Evolutionary conservation across 129 eudicot species (phyloP).

Genomic region (Flaveria bidentis): DNA sequence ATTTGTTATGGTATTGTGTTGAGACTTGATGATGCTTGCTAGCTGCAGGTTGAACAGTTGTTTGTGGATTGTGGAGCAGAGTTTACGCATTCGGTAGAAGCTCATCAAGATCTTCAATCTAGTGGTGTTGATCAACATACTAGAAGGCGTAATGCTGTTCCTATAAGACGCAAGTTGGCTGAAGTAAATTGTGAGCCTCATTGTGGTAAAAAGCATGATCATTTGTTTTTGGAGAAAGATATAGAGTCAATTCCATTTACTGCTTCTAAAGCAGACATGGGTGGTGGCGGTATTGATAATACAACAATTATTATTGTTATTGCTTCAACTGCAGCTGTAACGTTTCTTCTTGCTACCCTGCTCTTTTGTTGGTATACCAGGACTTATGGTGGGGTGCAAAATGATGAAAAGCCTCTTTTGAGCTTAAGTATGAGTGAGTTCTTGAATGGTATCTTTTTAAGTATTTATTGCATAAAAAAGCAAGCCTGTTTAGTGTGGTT

Average conservation of each 20-base stretch:
- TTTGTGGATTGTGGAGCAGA: slow-evolving; percentile 48
- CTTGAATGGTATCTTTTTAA: slow-evolving; percentile 32
- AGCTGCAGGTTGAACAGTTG: slow-evolving; percentile 60
- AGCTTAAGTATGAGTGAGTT: slow-evolving; percentile 62
- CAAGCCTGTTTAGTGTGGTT: not conserved
- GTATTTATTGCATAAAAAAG: not conserved
- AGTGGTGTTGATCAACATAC: slow-evolving; percentile 21
- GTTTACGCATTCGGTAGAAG: slow-evolving; percentile 42
- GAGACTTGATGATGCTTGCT: slow-evolving; percentile 17
- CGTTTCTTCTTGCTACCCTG: slow-evolving; percentile 52
- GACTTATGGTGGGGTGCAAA: slow-evolving; percentile 49
- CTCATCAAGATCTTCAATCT: slow-evolving; percentile 42
- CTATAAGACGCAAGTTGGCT: slow-evolving; percentile 49
- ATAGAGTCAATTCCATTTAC: slow-evolving; percentile 37
- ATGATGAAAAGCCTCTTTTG: slow-evolving; percentile 77
- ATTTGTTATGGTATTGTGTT: slow-evolving; percentile 5
- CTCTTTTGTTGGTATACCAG: slow-evolving; percentile 58
- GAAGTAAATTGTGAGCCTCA: slow-evolving; percentile 31
- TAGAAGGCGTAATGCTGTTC: slow-evolving; percentile 32
- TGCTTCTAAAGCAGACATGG: slow-evolving; percentile 32
- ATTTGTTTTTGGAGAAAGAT: slow-evolving; percentile 11
- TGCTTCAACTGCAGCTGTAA: slow-evolving; percentile 58
- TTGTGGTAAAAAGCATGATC: slow-evolving; percentile 7
- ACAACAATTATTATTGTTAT: slow-evolving; percentile 59
- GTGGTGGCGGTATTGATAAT: slow-evolving; percentile 34